Conservation (phyloP, 129 eudicot genomes). For the Arctium lappa region DNA sequence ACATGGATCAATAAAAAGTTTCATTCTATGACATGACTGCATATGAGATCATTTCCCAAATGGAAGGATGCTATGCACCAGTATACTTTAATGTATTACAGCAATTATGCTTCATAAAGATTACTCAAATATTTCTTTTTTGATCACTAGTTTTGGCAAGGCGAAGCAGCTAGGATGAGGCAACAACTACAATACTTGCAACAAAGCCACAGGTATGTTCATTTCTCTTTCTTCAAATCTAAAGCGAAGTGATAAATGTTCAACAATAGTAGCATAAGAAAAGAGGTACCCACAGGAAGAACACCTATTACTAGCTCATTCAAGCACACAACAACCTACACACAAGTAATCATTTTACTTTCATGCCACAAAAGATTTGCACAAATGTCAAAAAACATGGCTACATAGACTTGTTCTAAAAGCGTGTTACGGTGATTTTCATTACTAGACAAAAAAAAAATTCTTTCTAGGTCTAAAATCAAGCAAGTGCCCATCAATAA, state of each 20-base stretch:
- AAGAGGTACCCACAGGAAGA: not conserved
- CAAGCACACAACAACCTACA: not conserved
- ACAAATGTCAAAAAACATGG: not conserved
- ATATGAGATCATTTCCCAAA: not conserved
- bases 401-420: not conserved
- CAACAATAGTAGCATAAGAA: not conserved
- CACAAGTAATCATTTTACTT: not conserved
- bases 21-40: not conserved
- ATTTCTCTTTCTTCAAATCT: not conserved
- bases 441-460: not conserved
- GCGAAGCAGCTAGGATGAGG: slow-evolving; percentile 44
- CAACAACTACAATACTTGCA: slow-evolving; percentile 53
- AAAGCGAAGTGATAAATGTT: not conserved
- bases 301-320: not conserved
- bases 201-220: slow-evolving; percentile 35
- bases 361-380: not conserved
- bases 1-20: not conserved
- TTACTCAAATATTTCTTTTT: not conserved
- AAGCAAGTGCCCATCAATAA: not conserved
- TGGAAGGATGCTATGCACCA: not conserved
- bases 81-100: not conserved
- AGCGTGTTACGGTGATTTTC: not conserved
- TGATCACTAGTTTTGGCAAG: slow-evolving; percentile 46
- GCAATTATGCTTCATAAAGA: not conserved
- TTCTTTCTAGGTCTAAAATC: not conserved